phyloP scores from a whole-genome alignment of 169 alveolate species.

The Plasmodium fragile region DNA sequence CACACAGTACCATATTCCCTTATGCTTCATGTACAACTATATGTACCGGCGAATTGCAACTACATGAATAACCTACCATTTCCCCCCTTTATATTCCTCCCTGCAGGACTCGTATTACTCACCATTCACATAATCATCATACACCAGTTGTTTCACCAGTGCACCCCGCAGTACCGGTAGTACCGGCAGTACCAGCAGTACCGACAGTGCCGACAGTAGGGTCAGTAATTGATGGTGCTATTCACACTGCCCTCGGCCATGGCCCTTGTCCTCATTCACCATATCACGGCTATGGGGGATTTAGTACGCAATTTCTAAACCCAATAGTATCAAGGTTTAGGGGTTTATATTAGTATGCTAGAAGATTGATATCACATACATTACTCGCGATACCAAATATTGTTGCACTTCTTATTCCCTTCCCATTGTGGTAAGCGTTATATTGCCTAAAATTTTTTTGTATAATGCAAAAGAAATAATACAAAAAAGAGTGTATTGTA shows the following conservation, averaged over 20 bases:
- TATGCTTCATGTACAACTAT: not conserved
- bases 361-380: not conserved
- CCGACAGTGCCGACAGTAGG: too few species aligned
- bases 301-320: not conserved
- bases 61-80: not conserved
- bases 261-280: not conserved
- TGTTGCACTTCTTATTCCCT: not conserved
- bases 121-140: not conserved
- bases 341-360: not conserved
- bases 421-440: not conserved
- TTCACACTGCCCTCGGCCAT: not conserved
- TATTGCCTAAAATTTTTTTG: not conserved
- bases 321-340: not conserved
- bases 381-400: not conserved
- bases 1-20: not conserved
- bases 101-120: not conserved
- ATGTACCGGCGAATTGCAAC: not conserved
- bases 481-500: not conserved
- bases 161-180: not conserved
- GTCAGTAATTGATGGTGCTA: not conserved
- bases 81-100: not conserved
- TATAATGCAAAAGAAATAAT: not conserved
- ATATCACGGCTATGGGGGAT: not conserved
- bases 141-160: not conserved
- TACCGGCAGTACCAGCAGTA: too few species aligned